Base-by-base conservation (phyloP, 2,329 filamentous ascomycete species). In the Pestalotiopsis sp. region DNA sequence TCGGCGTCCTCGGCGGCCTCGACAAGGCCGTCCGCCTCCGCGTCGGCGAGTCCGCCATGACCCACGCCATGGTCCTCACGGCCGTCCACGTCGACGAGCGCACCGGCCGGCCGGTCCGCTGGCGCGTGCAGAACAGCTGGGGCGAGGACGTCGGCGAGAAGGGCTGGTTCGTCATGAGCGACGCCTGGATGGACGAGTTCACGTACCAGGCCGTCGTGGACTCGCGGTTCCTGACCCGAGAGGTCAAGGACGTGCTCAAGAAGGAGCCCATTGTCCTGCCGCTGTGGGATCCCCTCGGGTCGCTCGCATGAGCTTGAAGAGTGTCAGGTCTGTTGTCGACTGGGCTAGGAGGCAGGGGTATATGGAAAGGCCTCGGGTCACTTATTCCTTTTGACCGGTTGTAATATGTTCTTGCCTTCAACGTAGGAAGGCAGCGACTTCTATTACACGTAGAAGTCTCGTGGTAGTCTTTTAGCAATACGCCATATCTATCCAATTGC, bases 51-150 rank as follows among this genome's bases (percentile, higher is more conserved):
- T 91, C 88, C 67, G 86, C 89, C 65, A 97, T 97, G 94, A 97
- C 94, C 1, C 94, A 97, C 75, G 94, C 94, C 4, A 97, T 97
- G 94, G 93, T 97, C 0, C 81, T 97, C 70, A 97, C 93, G 2
- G 94, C 83, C 0, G 94, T 97, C 60, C 94, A 97, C 76, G 79
- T 97, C 2, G 91, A 92, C 69, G 83, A 86, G 36, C 81, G 88
- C 69, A 81, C 78, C 1, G 90, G 89, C 1, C 87, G 89, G 79
- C 85, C 89, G 2, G 87, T 94, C 1, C 84, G 94, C 59, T 97
- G 94, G 94, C 85, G 93, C 67, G 93, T 97, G 6, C 92, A 97
- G 85, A 97, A 97, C 78, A 92, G 89, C 68, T 97, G 94, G 94
- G 93, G 92, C 13, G 85, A 89, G 56, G 82, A 76, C 0, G 87